phyloP scores from a whole-genome alignment of 306 rosid genomes.

The Lablab purpureus region DNA sequence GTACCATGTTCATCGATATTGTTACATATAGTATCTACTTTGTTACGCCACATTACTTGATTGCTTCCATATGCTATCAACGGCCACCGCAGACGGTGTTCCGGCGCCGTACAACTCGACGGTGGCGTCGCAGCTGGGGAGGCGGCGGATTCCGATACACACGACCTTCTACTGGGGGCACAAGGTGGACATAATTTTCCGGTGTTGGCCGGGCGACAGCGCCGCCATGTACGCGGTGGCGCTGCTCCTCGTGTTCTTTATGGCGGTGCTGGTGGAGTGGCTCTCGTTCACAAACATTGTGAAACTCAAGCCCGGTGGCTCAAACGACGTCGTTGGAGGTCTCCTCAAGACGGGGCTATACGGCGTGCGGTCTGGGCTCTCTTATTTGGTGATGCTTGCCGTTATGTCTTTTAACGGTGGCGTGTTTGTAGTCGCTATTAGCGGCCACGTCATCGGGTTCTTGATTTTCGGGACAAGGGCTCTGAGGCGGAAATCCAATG shows the following conservation, averaged over 20 bases:
- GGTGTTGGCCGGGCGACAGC: slow-evolving; percentile 69
- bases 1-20: neutral
- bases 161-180: slow-evolving; percentile 69
- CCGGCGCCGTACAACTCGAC: slow-evolving; percentile 51
- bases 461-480: slow-evolving; percentile 49
- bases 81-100: slow-evolving; percentile 12
- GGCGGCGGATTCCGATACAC: slow-evolving; percentile 57
- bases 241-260: slow-evolving; percentile 60
- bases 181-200: slow-evolving; percentile 61
- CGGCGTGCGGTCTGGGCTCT: slow-evolving; percentile 56
- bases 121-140: slow-evolving; percentile 44
- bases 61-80: slow-evolving; percentile 27
- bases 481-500: slow-evolving; percentile 11
- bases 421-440: slow-evolving; percentile 66
- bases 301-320: slow-evolving; percentile 47
- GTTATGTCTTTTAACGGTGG: slow-evolving; percentile 83
- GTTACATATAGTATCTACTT: neutral
- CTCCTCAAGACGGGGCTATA: slow-evolving; percentile 57
- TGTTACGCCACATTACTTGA: neutral
- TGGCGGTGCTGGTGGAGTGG: slow-evolving; percentile 74
- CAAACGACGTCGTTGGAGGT: slow-evolving; percentile 40
- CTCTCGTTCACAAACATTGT: slow-evolving; percentile 54
- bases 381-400: slow-evolving; percentile 72
- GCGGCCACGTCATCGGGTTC: slow-evolving; percentile 63
- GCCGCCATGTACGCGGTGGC: slow-evolving; percentile 71